These are phyloP conservation scores for Claviceps sp. DNA, from an alignment of 2,329 filamentous ascomycete genomes.

Conservation along the genomic window DNA sequence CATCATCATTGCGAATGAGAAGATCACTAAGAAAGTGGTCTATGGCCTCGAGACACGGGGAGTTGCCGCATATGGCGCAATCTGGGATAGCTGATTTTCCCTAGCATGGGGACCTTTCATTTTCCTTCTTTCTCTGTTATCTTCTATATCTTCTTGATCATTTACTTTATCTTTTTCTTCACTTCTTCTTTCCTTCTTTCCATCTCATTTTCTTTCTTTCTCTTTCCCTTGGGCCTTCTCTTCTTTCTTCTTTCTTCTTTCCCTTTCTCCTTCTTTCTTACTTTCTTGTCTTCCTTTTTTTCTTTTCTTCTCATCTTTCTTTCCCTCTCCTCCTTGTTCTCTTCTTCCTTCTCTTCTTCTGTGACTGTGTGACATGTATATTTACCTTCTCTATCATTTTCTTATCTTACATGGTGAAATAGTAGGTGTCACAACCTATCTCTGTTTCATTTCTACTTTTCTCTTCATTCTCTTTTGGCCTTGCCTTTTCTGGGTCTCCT, in stretches of 20 bases:
- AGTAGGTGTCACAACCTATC: too few species aligned
- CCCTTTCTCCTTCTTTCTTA: neutral
- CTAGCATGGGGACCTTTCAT: neutral
- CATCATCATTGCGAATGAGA: slow-evolving; percentile 59
- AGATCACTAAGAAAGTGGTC: slow-evolving; percentile 53
- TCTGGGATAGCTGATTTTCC: slow-evolving; percentile 44
- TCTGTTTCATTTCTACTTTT: neutral
- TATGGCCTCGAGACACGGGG: slow-evolving; percentile 54
- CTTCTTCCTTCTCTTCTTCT: too few species aligned
- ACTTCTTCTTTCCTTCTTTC: neutral
- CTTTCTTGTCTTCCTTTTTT: too few species aligned
- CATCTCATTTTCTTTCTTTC: neutral
- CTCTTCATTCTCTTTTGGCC: neutral
- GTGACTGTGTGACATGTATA: too few species aligned
- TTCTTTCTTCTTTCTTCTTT: neutral
- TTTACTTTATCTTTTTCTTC: neutral
- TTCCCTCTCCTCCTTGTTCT: too few species aligned
- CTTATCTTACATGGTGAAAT: too few species aligned
- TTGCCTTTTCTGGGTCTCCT: neutral
- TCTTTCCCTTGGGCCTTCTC: neutral
- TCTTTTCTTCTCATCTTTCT: too few species aligned
- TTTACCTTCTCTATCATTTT: too few species aligned
- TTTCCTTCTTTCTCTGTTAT: too few species aligned
- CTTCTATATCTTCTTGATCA: neutral
- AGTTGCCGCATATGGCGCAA: slow-evolving; percentile 56